Conservation (phyloP, 202 grass and related monocot species). For the Saccharum hybrid region DNA sequence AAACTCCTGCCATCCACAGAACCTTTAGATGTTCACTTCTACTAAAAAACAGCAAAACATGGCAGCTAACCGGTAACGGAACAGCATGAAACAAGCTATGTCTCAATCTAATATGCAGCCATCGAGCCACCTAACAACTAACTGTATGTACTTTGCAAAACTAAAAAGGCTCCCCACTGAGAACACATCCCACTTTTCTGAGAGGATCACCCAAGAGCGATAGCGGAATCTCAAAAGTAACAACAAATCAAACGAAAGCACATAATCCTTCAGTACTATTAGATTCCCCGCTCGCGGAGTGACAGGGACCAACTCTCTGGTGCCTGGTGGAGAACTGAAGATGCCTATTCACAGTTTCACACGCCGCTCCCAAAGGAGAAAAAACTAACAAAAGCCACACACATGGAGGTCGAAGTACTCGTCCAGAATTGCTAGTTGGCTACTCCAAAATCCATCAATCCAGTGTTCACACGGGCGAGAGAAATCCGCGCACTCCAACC, state of each 20-base stretch:
- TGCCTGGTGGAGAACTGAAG: not conserved
- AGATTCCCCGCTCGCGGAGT: not conserved
- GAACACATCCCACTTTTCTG: constrained; percentile 36
- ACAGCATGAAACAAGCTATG: constrained; percentile 40
- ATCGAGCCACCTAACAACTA: constrained; percentile 46
- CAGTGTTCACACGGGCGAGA: not conserved
- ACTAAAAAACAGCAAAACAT: constrained; percentile 1
- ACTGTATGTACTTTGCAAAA: constrained; percentile 38
- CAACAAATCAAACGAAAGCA: constrained; percentile 35
- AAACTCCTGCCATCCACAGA: not conserved
- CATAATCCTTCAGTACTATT: constrained; percentile 7
- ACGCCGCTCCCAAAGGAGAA: not conserved
- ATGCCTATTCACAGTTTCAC: not conserved
- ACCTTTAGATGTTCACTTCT: constrained; percentile 29
- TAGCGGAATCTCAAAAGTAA: constrained; percentile 42
- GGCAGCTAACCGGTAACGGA: not conserved
- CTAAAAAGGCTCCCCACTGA: constrained; percentile 22
- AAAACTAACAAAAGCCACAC: constrained; percentile 13
- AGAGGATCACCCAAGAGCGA: constrained; percentile 19
- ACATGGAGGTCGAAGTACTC: not conserved
- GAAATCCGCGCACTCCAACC: constrained; percentile 12
- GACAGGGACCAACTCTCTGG: not conserved
- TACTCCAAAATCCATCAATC: constrained; percentile 8
- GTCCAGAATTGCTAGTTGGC: not conserved
- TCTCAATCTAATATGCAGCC: constrained; percentile 49